Evolutionary conservation across 495 filamentous ascomycete genomes (phyloP), one percentile per base, ranked within the genome.

Genomic region (Talaromyces nanjingensis): DNA sequence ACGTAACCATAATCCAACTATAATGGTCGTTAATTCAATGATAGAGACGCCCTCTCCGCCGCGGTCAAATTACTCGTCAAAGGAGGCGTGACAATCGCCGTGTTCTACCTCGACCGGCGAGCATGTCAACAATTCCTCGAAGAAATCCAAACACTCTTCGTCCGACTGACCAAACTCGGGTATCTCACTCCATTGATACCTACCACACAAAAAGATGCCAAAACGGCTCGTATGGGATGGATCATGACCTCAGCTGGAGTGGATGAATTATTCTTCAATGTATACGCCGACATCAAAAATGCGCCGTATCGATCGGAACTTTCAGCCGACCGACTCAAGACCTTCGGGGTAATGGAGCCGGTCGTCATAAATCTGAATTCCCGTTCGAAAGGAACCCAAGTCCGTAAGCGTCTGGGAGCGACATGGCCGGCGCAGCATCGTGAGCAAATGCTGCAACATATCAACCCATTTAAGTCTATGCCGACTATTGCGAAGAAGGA

Each of bases 91-190:
- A 45, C 3, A 18, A 45, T 45, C n/a, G 42, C 42, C 16, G 14
- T 45, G 1, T 55, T 55, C 20, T 55, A 55, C 53, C 53, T 55
- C 9, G 53, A 55, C 20, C 53, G 27, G 1, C 53, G 53, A 24
- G 53, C 53, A 8, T 55, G 53, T 29, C 8, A 27, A 18, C 53
- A 55, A 12, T 55, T 55, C 20, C 53, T 55, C 20, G 53, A 55
- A 29, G 53, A 55, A 12, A 55, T 55, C 53, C 20, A 55, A 18
- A 87, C 89, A 6, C 66, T 88, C 39, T 91, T 89, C 70, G 88
- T 92, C 57, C 90, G 88, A 39, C 80, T 93, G 56, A 83, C 82
- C 18, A 89, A 92, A 72, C 84, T 93, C 31, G 86, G 85, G 0
- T 87, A 88, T 5, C 73, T 93, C 3, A 71, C 91, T 25, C 73